phyloP scores from a whole-genome alignment of 371 early-diverging fungal species.

The Cokeromyces recurvatus region DNA sequence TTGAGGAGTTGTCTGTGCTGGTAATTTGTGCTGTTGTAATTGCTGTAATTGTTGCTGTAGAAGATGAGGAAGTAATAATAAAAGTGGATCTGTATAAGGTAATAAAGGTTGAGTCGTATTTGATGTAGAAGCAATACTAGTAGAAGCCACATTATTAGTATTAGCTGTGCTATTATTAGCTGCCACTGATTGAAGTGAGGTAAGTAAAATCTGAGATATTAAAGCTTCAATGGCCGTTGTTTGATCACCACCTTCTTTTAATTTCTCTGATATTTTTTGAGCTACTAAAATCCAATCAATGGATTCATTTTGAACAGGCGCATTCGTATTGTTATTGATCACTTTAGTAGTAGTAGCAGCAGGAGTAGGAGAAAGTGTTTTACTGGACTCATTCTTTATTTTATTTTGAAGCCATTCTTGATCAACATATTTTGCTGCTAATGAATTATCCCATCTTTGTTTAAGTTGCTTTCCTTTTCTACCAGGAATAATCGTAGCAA shows the following conservation, averaged over 20 bases:
- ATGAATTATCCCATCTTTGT: constrained; percentile 42
- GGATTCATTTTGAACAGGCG: constrained; percentile 7
- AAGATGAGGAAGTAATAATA: constrained; percentile 26
- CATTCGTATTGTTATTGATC: not conserved
- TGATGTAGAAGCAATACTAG: constrained; percentile 9
- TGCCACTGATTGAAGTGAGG: constrained; percentile 4
- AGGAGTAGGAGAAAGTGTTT: not conserved
- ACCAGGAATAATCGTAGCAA: constrained; percentile 34
- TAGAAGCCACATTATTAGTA: not conserved
- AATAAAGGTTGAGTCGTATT: constrained; percentile 1
- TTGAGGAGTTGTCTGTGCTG: not conserved
- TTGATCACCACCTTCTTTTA: constrained; percentile 35
- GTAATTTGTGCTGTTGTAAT: constrained; percentile 3
- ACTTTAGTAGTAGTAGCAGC: not conserved
- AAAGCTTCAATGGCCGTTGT: constrained; percentile 34
- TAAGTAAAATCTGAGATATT: constrained; percentile 33
- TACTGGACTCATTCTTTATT: constrained; percentile 7
- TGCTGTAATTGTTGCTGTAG: constrained; percentile 8
- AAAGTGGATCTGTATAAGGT: constrained; percentile 36
- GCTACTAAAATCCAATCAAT: constrained; percentile 31
- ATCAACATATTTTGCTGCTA: constrained; percentile 41
- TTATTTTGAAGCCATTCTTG: constrained; percentile 37
- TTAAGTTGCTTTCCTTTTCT: constrained; percentile 43
- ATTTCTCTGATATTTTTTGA: constrained; percentile 38
- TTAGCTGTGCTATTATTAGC: not conserved